Conservation (phyloP, 208 protist genomes). For the Phytomonas francai region DNA sequence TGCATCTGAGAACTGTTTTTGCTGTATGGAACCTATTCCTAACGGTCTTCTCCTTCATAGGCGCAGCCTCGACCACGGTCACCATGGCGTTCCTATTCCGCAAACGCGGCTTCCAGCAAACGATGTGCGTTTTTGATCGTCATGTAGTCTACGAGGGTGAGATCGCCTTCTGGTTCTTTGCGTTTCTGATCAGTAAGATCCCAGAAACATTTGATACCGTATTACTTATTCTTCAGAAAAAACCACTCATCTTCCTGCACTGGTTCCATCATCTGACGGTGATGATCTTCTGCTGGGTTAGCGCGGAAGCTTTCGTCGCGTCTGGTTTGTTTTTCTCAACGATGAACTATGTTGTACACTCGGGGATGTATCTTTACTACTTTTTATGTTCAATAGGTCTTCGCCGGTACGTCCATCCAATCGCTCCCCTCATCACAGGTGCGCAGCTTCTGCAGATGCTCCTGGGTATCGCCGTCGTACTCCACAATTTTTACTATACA, state of each 20-base stretch:
- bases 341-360: conserved; percentile 93
- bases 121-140: conserved; percentile 33
- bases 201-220: conserved; percentile 83
- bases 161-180: conserved; percentile 35
- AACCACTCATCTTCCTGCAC: conserved; percentile 86
- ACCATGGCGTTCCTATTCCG: conserved; percentile 25
- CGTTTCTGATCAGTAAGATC: conserved; percentile 82
- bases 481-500: conserved; percentile 38
- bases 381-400: conserved; percentile 54
- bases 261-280: conserved; percentile 93
- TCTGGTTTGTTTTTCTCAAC: conserved; percentile 75
- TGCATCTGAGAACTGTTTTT: conserved; percentile 42
- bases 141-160: conserved; percentile 38
- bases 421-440: conserved; percentile 83
- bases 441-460: conserved; percentile 91
- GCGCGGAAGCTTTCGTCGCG: conserved; percentile 26
- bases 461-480: conserved; percentile 58
- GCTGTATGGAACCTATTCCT: conserved; percentile 80
- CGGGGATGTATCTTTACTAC: conserved; percentile 95
- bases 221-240: conserved; percentile 81
- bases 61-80: conserved; percentile 19
- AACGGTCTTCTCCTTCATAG: conserved; percentile 57
- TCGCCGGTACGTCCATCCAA: conserved; percentile 40
- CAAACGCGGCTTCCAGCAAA: conserved; percentile 36
- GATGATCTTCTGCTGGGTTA: conserved; percentile 88